Conservation (phyloP, 495 filamentous ascomycete genomes). For the Podospora conica region DNA sequence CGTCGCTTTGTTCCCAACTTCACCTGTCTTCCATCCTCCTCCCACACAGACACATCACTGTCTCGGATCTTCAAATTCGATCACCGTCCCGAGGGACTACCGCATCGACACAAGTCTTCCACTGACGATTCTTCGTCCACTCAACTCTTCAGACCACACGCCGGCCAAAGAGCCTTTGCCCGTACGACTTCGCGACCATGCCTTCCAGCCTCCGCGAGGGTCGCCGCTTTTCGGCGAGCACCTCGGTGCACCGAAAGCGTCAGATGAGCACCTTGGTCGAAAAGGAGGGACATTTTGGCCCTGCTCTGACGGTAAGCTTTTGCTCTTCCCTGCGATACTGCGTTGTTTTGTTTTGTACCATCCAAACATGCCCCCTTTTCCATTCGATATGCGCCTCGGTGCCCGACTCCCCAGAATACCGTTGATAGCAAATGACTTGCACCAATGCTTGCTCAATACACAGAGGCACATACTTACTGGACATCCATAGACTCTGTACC, state of each 20-base stretch:
- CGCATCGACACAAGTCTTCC: neutral
- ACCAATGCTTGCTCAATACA: neutral
- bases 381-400: no score
- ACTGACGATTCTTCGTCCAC: neutral
- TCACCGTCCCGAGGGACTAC: neutral
- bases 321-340: neutral
- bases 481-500: slow-evolving; percentile 53
- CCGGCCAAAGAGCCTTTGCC: slow-evolving; percentile 16
- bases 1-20: neutral
- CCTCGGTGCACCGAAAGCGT: slow-evolving; percentile 40
- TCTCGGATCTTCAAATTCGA: neutral
- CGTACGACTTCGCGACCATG: slow-evolving; percentile 28
- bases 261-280: slow-evolving; percentile 38
- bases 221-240: slow-evolving; percentile 37
- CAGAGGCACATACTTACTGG: neutral
- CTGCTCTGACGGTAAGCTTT: slow-evolving; percentile 38
- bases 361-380: neutral
- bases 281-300: slow-evolving; percentile 42
- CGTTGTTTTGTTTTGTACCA: neutral
- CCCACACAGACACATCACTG: neutral
- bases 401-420: no score
- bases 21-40: neutral
- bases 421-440: neutral
- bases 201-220: slow-evolving; percentile 27
- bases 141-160: neutral